Percentiles rank a stretch among this genome's conserved stretches.
These are phyloP conservation scores for Trametes sp. DNA, from an alignment of 1,284 basidiomycete genomes.

Conservation along the genomic window DNA sequence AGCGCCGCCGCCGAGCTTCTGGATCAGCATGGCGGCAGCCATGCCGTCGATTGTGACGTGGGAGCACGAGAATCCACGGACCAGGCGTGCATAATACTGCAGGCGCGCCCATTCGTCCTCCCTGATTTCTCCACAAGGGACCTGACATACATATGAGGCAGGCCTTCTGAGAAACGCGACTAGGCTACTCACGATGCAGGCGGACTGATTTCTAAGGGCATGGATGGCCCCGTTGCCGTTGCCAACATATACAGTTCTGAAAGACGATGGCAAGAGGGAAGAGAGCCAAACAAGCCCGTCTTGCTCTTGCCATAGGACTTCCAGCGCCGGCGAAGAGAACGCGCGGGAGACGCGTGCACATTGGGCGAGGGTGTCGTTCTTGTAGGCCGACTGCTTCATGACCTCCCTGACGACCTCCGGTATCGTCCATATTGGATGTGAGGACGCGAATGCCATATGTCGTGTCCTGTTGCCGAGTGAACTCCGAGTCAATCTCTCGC, in stretches of 20 bases:
- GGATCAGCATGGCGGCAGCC: not conserved
- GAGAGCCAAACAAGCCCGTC: not conserved
- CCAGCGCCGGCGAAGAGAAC: slow-evolving; percentile 8
- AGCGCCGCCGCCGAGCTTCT: slow-evolving; percentile 4
- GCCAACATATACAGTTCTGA: not conserved
- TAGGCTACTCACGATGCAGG: not conserved
- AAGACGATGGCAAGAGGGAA: not conserved
- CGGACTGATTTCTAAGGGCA: not conserved
- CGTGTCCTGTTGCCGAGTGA: not conserved
- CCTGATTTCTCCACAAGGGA: not conserved
- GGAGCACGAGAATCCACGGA: not conserved
- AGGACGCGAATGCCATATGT: not conserved
- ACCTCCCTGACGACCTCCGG: slow-evolving; percentile 18
- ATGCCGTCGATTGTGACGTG: not conserved
- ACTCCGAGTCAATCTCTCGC: too few species aligned
- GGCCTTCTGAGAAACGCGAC: too few species aligned
- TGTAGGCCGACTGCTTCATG: slow-evolving; percentile 5
- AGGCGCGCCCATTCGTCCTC: not conserved
- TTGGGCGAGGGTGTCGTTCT: not conserved
- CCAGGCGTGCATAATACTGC: not conserved
- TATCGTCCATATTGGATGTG: slow-evolving; percentile 10
- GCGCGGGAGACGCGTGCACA: slow-evolving; percentile 9
- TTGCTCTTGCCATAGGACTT: slow-evolving; percentile 9
- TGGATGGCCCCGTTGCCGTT: not conserved
- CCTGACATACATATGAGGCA: not conserved